Conservation (phyloP, 2,329 filamentous ascomycete species). For the Hysterium pulicare region DNA sequence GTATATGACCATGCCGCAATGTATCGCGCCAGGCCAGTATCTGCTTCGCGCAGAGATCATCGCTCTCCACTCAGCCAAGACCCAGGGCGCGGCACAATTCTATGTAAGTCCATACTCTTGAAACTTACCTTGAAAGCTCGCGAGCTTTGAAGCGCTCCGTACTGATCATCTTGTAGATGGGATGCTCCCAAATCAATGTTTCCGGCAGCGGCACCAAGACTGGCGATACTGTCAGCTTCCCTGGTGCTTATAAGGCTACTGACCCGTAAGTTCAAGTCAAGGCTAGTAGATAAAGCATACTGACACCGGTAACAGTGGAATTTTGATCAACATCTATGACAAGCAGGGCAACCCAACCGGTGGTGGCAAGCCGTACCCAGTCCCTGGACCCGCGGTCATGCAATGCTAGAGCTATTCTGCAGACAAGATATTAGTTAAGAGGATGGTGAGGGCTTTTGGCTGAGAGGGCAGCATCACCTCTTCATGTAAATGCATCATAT, state of each 20-base stretch:
- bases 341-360: slow-evolving; percentile 4
- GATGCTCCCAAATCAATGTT: slow-evolving; percentile 31
- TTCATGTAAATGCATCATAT: no score
- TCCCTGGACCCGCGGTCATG: slow-evolving; percentile 4
- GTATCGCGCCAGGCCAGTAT: slow-evolving; percentile 15
- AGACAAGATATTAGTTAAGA: no score
- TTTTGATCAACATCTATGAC: slow-evolving; percentile 10
- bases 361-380: slow-evolving; percentile 5
- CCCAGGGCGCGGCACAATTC: slow-evolving; percentile 29
- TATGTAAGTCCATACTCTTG: slow-evolving; percentile 33
- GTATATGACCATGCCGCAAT: slow-evolving; percentile 27
- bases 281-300: background rate
- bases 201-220: slow-evolving; percentile 15
- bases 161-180: background rate
- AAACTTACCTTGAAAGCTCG: background rate
- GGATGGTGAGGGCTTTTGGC: no score
- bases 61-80: slow-evolving; percentile 4
- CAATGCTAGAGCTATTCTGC: no score
- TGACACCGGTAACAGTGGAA: slow-evolving; percentile 5
- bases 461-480: no score
- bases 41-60: slow-evolving; percentile 3
- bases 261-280: slow-evolving; percentile 12
- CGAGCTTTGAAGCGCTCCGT: background rate
- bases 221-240: slow-evolving; percentile 38
- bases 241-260: slow-evolving; percentile 28